A percentile compares a stretch with the other conserved stretches of the same genome.
Evolutionary conservation across 805 yeast genomes (phyloP).

Genomic region (Lachancea kluyveri): DNA sequence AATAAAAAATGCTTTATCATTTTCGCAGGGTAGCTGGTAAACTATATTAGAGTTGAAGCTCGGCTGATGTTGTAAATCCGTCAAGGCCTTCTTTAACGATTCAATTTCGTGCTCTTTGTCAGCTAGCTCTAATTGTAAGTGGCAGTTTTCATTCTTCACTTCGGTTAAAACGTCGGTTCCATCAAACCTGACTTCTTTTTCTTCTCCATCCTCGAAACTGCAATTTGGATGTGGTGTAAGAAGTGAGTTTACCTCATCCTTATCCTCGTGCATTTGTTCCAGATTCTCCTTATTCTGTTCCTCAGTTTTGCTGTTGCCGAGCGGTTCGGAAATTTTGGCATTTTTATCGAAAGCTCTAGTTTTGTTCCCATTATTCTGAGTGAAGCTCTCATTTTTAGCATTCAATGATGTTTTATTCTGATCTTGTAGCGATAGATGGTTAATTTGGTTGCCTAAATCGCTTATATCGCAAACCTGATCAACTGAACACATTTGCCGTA

Average conservation of each 20-base stretch:
- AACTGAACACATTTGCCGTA: too few species aligned
- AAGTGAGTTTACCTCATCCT: not conserved
- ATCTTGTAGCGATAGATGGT: constrained; percentile 3
- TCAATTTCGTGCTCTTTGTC: constrained; percentile 18
- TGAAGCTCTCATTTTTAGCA: not conserved
- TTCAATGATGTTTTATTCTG: not conserved
- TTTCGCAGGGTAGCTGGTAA: too few species aligned
- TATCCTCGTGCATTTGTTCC: not conserved
- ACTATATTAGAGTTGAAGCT: too few species aligned
- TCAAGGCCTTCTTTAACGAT: constrained; percentile 10
- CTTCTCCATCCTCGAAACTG: not conserved
- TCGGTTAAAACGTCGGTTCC: constrained; percentile 3
- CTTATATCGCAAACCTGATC: constrained; percentile 3
- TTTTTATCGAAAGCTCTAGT: not conserved
- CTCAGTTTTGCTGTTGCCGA: not conserved
- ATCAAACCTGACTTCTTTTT: not conserved
- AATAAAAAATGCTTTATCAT: too few species aligned
- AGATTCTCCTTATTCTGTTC: not conserved
- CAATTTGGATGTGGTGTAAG: not conserved
- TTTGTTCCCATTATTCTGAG: not conserved
- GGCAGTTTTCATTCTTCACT: constrained; percentile 20
- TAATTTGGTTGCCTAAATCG: not conserved
- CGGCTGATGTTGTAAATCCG: too few species aligned
- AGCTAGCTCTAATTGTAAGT: constrained; percentile 17
- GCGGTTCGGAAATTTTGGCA: not conserved